Evolutionary conservation across 306 rosid species (phyloP).

Genomic region (Castanea crenata): DNA sequence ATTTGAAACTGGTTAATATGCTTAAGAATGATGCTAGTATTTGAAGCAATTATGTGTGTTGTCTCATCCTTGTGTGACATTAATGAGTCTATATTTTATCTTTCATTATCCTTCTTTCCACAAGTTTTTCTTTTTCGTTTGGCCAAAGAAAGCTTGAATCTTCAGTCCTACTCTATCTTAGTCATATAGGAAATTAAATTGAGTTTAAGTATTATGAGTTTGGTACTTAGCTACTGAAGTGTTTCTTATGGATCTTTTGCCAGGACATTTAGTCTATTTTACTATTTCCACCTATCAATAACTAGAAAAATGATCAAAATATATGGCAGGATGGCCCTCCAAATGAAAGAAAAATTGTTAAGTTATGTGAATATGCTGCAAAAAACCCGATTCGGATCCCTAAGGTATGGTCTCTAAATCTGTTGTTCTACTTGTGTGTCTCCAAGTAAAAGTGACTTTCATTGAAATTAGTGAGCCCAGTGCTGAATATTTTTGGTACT

Average conservation of each 20-base stretch:
- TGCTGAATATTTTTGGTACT: conserved; percentile 24
- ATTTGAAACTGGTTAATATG: not conserved
- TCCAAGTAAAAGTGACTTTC: not conserved
- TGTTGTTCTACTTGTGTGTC: conserved; percentile 4
- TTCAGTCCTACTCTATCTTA: not conserved
- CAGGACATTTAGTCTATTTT: not conserved
- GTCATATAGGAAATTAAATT: not conserved
- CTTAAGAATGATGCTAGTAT: not conserved
- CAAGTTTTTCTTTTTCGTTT: not conserved
- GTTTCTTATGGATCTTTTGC: conserved; percentile 20
- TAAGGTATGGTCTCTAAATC: conserved; percentile 52
- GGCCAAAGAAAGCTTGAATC: not conserved
- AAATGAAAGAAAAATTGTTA: conserved; percentile 80
- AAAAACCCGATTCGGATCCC: conserved; percentile 90
- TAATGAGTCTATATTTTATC: not conserved
- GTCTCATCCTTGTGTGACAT: not conserved
- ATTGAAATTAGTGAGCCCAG: conserved; percentile 8
- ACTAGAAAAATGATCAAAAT: conserved; percentile 6
- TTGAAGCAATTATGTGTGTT: not conserved
- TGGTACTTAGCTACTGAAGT: not conserved
- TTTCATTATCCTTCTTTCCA: not conserved
- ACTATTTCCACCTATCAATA: conserved; percentile 1
- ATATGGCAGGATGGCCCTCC: conserved; percentile 71
- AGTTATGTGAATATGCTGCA: conserved; percentile 93
- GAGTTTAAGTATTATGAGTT: not conserved